Percentiles rank a stretch among this genome's conserved stretches.
Evolutionary conservation across 225 moss, liverwort and hornwort species (phyloP).

Genomic region (Polytrichum formosum): DNA sequence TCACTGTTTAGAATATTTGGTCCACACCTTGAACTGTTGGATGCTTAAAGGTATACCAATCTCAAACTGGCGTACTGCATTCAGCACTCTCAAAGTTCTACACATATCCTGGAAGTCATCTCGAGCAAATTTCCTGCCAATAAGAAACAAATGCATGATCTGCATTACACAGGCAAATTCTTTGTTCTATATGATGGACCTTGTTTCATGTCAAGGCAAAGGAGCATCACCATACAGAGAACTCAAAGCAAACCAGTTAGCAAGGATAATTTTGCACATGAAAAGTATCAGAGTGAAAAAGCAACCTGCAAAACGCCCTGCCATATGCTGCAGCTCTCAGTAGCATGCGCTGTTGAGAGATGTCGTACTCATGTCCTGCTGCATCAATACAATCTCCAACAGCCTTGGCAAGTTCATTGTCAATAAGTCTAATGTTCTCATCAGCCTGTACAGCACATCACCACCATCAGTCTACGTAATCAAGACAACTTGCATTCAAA

Average conservation of each 20-base stretch:
- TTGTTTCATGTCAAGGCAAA: no score
- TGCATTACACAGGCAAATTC: no score
- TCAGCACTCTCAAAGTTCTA: slow-evolving; percentile 86
- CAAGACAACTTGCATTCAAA: background rate
- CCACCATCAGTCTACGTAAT: background rate
- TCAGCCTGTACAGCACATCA: slow-evolving; percentile 63
- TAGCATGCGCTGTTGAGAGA: slow-evolving; percentile 82
- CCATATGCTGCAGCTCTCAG: slow-evolving; percentile 96
- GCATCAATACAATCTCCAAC: slow-evolving; percentile 98
- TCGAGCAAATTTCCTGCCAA: slow-evolving; percentile 79
- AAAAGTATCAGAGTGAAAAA: background rate
- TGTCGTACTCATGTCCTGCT: slow-evolving; percentile 92
- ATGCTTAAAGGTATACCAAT: slow-evolving; percentile 90
- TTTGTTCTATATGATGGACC: no score
- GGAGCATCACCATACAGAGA: no score
- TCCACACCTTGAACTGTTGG: slow-evolving; percentile 71
- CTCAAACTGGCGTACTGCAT: slow-evolving; percentile 91
- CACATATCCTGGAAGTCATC: slow-evolving; percentile 97
- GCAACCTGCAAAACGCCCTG: slow-evolving; percentile 97
- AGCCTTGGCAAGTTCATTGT: slow-evolving; percentile 75
- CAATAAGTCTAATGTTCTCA: slow-evolving; percentile 94
- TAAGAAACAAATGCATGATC: background rate
- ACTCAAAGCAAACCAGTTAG: no score
- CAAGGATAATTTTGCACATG: no score
- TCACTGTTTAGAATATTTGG: background rate